Evolutionary conservation across 495 filamentous ascomycete genomes (phyloP), one percentile per base, ranked within the genome.

Genomic region (Glonium stellatum): DNA sequence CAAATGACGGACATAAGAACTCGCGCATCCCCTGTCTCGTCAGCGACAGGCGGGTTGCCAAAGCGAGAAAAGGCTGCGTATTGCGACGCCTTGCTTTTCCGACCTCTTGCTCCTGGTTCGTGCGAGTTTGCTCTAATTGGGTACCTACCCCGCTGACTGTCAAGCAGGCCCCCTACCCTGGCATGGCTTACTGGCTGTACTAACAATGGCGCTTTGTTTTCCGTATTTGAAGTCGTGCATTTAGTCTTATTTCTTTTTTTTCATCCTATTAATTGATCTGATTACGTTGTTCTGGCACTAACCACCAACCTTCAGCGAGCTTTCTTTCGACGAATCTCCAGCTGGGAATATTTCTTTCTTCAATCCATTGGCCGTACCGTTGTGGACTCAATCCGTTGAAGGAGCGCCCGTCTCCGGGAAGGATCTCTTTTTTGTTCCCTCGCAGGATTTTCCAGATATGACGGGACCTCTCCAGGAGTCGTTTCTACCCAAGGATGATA

Each of bases 301-400:
- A 68, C 62, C 54, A 59, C 48, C 46, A 36, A 34, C 37, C 58
- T 58, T 57, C 57, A 67, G 66, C 63, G 60, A 65, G 55, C 56
- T 49, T 54, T 61, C 23, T 63, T 56, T 58, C 48, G 63, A 65
- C 66, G 39, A 41, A 25, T 53, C 57, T 19, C 52, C 52, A 15
- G 55, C 19, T 54, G 64, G 61, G 5, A 50, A 52, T 22, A 15
- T 69, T 67, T 64, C 60, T 46, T 64, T 51, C 61, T 60, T 51
- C 22, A 54, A 66, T 39, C 53, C 60, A 27, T 34, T 52, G 23
- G 37, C 61, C 63, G 66, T 70, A 62, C 49, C 57, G 55, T 56
- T 64, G 66, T 70, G 68, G 68, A 70, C 27, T 18, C 61, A 70
- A 48, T 56, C 63, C 60, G 48, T 70, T 19, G 46, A 59, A 42